Percentiles rank a stretch among this genome's conserved stretches.
These are phyloP conservation scores for Ceratonia siliqua DNA, from an alignment of 306 rosid species.

Conservation along the genomic window DNA sequence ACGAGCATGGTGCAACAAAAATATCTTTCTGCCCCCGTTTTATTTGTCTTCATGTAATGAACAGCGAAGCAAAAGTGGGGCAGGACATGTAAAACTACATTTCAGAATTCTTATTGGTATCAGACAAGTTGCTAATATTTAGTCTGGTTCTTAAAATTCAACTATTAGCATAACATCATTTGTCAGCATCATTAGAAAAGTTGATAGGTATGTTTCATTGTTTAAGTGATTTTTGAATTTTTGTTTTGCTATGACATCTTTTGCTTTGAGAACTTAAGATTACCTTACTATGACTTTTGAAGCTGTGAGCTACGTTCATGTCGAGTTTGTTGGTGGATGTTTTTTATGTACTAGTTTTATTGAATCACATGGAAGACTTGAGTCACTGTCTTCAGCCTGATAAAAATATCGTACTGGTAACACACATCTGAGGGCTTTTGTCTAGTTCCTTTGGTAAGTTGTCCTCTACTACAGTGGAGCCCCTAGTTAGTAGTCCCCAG, in stretches of 20 bases:
- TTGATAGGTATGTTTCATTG: neutral
- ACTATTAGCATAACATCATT: neutral
- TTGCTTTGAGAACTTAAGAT: neutral
- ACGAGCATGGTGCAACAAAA: conserved; percentile 49
- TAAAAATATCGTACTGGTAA: no score
- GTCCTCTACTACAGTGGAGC: no score
- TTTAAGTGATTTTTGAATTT: neutral
- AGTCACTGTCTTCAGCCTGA: no score
- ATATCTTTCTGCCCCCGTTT: neutral
- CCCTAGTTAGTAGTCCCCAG: no score
- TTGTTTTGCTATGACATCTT: neutral
- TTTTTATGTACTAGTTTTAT: no score
- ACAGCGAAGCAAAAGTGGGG: conserved; percentile 27
- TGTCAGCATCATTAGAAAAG: neutral
- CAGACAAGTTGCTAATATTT: neutral
- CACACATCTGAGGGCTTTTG: no score
- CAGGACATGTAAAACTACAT: conserved; percentile 12
- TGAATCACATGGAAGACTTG: no score
- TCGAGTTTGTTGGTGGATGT: no score
- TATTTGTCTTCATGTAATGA: conserved; percentile 34
- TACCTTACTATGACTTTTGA: neutral
- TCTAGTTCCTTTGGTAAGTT: no score
- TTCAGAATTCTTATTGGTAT: neutral
- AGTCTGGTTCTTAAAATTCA: no score
- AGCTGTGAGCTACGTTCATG: neutral